A percentile compares a stretch with the other conserved stretches of the same genome.
phyloP scores from a whole-genome alignment of 352 stramenopile genomes.

The Globisporangium middletonii region DNA sequence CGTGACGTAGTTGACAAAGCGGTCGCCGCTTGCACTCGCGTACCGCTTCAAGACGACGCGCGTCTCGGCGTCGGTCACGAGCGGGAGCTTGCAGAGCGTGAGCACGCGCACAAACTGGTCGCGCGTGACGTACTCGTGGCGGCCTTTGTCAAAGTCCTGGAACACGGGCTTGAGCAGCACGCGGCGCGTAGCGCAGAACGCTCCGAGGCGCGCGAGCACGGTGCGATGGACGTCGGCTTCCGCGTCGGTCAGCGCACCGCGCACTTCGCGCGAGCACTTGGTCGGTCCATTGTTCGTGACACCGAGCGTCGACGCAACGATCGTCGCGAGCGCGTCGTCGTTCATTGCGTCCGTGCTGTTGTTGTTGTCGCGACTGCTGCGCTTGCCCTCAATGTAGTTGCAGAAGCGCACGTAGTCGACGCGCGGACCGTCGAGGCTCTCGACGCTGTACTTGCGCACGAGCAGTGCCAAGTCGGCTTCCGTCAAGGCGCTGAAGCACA shows the following conservation, averaged over 20 bases:
- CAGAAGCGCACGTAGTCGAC: constrained; percentile 80
- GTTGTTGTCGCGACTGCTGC: constrained; percentile 14
- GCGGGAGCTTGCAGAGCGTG: constrained; percentile 66
- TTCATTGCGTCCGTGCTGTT: constrained; percentile 22
- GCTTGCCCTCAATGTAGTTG: constrained; percentile 49
- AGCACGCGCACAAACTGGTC: constrained; percentile 83
- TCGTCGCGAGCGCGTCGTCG: constrained; percentile 41
- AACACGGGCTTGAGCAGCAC: constrained; percentile 77
- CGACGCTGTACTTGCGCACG: constrained; percentile 48
- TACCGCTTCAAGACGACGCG: constrained; percentile 65
- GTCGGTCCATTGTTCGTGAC: constrained; percentile 1
- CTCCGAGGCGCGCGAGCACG: constrained; percentile 62
- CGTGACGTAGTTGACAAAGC: constrained; percentile 81
- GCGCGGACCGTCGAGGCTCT: constrained; percentile 40
- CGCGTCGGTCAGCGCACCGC: constrained; percentile 41
- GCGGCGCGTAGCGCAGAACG: constrained; percentile 48
- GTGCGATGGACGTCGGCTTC: constrained; percentile 36
- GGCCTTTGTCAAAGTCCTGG: constrained; percentile 76
- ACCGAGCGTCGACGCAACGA: constrained; percentile 19
- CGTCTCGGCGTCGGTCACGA: constrained; percentile 41
- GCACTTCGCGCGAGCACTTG: constrained; percentile 60
- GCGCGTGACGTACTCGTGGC: constrained; percentile 69
- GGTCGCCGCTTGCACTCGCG: constrained; percentile 57
- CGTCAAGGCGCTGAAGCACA: constrained; percentile 65
- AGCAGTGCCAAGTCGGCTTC: too few species aligned